Conservation (phyloP, 371 early-diverging fungal genomes). For the Mortierella sp. region DNA sequence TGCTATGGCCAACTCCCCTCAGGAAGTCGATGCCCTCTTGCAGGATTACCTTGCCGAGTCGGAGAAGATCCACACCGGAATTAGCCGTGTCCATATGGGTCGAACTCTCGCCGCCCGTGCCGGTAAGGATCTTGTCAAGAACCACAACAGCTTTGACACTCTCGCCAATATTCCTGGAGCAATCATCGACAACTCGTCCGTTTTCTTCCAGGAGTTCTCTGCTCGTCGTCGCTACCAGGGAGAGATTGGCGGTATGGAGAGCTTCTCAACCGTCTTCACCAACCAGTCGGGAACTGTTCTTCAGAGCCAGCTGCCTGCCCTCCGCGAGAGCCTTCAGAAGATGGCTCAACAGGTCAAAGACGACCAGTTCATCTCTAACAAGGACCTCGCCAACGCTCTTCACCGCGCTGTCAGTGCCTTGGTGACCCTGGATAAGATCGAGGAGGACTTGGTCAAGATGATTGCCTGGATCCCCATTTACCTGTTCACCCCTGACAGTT, state of each 20-base stretch:
- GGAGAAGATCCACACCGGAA: slow-evolving; percentile 64
- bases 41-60: slow-evolving; percentile 78
- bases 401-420: slow-evolving; percentile 64
- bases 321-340: slow-evolving; percentile 57
- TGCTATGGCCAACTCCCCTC: slow-evolving; percentile 60
- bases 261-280: slow-evolving; percentile 28
- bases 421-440: slow-evolving; percentile 54
- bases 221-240: slow-evolving; percentile 70
- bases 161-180: slow-evolving; percentile 61
- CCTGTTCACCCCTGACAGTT: slow-evolving; percentile 80
- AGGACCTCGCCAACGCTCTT: slow-evolving; percentile 65
- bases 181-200: slow-evolving; percentile 68
- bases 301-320: slow-evolving; percentile 61
- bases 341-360: slow-evolving; percentile 63
- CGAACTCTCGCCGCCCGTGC: slow-evolving; percentile 81
- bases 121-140: slow-evolving; percentile 69
- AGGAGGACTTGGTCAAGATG: slow-evolving; percentile 83
- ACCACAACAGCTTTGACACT: slow-evolving; percentile 63
- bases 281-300: slow-evolving; percentile 35
- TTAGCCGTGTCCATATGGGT: slow-evolving; percentile 77
- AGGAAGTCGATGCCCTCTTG: slow-evolving; percentile 77
- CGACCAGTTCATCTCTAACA: slow-evolving; percentile 61
- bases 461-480: slow-evolving; percentile 91
- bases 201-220: slow-evolving; percentile 73
- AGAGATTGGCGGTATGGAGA: slow-evolving; percentile 70